A percentile compares a stretch with the other conserved stretches of the same genome.
Conservation (phyloP, 179 eudicot genomes). For the Vitellaria paradoxa region DNA sequence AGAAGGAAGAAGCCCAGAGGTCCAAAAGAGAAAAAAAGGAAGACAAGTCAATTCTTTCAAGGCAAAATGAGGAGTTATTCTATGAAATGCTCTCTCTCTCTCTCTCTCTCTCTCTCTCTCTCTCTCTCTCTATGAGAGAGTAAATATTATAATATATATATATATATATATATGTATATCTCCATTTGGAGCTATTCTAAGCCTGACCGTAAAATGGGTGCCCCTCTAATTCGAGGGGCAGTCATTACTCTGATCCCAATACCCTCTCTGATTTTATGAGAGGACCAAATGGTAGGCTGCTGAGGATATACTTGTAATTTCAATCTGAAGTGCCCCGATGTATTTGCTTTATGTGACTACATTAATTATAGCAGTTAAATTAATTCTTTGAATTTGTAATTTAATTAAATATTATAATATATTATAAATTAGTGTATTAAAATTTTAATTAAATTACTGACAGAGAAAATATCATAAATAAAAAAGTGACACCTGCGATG, state of each 20-base stretch:
- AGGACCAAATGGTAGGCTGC: constrained; percentile 4
- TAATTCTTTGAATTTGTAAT: no score
- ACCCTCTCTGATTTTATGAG: constrained; percentile 18
- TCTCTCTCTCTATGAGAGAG: constrained; percentile 12
- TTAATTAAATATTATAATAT: no score
- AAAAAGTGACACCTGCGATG: constrained; percentile 16
- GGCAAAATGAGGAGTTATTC: constrained; percentile 41
- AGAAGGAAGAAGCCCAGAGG: constrained; percentile 46
- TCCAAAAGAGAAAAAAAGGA: constrained; percentile 27
- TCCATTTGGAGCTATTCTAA: not conserved
- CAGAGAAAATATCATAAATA: constrained; percentile 2
- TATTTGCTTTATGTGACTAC: no score
- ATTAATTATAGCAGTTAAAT: not conserved
- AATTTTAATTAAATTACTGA: constrained; percentile 15
- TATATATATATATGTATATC: no score
- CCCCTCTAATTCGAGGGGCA: constrained; percentile 22
- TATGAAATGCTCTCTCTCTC: constrained; percentile 10
- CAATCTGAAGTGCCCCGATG: not conserved
- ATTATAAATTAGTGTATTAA: not conserved
- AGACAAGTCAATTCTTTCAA: constrained; percentile 43
- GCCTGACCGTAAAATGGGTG: constrained; percentile 23
- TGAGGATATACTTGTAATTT: constrained; percentile 21
- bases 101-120: constrained; percentile 23
- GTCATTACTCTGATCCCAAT: constrained; percentile 34
- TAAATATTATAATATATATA: no score